Base-by-base conservation (phyloP, 345 rosid species). In the Populus simonii region DNA sequence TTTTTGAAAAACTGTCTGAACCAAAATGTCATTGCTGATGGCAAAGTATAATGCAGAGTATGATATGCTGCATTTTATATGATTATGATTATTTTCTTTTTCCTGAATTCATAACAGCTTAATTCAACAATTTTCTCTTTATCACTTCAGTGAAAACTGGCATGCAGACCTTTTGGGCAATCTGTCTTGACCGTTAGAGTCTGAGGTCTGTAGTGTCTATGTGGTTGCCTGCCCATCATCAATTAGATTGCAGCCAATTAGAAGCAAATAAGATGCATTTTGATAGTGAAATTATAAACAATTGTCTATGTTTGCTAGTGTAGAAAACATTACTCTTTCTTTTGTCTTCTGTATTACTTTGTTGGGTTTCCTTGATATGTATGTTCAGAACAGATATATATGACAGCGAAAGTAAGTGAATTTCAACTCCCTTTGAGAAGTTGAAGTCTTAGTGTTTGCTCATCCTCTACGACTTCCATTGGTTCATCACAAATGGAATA, bases 351-450 rank as follows among this genome's bases (percentile, higher is more conserved):
- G 25, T 23, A 39, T 6, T 33, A 13, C 18, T 27, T 49, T 13
- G 39, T 57, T 81, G 41, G 22, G 73, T 76, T 81, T 85, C 89
- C 90, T 81, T 85, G 23, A 87, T 75, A 18, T 25, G 59, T 79
- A 23, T 83, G 23, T 39, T 16, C 77, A 74, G 77, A 74, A 61
- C 69, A 74, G 77, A 74, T 62, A 5, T 74, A 17, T 74, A 74
- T 41, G 77, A 74, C 57, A 17, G 43, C 8, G 77, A 74, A 55
- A 74, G 77, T 41, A 74, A 74, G 59, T 74, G 39, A 74, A 2
- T 38, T 36, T 74, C 38, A 36, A 22, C 20, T 12, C 31, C 25
- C 25, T 38, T 41, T 25, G 53, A 74, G 69, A 39, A 13, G 59
- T 18, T 53, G 69, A 39, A 13, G 59, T 62, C 59, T 25, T 36